These are phyloP conservation scores for Dactylellina haptotyla DNA, from an alignment of 2,329 filamentous ascomycete genomes.

Conservation along the genomic window DNA sequence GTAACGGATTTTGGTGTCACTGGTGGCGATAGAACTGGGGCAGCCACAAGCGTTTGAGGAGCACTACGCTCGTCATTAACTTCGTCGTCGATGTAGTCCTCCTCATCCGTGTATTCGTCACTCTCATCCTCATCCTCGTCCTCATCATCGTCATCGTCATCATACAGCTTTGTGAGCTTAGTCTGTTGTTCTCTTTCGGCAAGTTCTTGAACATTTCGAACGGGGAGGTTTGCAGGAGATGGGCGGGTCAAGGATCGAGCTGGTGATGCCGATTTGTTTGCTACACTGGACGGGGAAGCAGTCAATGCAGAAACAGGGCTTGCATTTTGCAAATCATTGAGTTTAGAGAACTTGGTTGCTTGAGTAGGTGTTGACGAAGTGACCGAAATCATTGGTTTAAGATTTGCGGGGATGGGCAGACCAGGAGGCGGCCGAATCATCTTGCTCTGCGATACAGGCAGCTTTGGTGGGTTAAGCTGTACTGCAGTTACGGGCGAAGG, in stretches of 20 bases:
- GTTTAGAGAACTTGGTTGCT: constrained; percentile 11
- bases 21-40: constrained; percentile 34
- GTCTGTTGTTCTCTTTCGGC: constrained; percentile 15
- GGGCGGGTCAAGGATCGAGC: constrained; percentile 2
- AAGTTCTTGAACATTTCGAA: constrained; percentile 36
- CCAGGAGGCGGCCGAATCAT: constrained; percentile 35
- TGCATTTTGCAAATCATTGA: constrained; percentile 22
- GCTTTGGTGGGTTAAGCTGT: constrained; percentile 14
- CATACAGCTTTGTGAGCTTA: neutral
- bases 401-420: constrained; percentile 33
- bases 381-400: constrained; percentile 37
- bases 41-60: neutral
- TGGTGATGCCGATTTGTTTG: constrained; percentile 27
- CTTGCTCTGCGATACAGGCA: constrained; percentile 13
- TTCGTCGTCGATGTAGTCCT: constrained; percentile 35
- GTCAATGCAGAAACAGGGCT: constrained; percentile 46
- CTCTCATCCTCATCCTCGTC: constrained; percentile 28
- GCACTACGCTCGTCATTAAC: too few relatives aligned
- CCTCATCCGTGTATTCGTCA: constrained; percentile 44
- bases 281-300: constrained; percentile 26
- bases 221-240: constrained; percentile 32
- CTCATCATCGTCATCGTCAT: neutral
- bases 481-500: constrained; percentile 41
- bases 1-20: constrained; percentile 39
- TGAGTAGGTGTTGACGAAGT: constrained; percentile 36